A percentile compares a stretch with the other conserved stretches of the same genome.
These are phyloP conservation scores for Salix purpurea DNA, from an alignment of 345 rosid species.

Conservation along the genomic window DNA sequence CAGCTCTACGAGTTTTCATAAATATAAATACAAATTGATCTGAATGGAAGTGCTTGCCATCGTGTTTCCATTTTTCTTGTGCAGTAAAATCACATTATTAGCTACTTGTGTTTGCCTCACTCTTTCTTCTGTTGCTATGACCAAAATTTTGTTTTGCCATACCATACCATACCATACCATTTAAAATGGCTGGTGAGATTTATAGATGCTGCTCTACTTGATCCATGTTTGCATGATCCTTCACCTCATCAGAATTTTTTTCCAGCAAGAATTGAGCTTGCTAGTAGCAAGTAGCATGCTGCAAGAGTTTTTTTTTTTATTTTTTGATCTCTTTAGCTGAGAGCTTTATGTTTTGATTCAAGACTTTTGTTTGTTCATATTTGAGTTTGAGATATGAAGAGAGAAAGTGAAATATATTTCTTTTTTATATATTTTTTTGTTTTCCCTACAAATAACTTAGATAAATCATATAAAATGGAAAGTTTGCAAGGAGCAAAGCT, in stretches of 20 bases:
- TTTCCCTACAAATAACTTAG: no score
- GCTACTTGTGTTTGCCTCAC: not conserved
- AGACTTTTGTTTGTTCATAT: no score
- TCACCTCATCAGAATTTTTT: not conserved
- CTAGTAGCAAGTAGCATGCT: not conserved
- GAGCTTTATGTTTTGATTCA: no score
- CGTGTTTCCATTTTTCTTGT: not conserved
- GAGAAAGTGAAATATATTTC: no score
- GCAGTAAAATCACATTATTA: not conserved
- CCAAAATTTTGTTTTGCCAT: not conserved
- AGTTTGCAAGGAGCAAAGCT: no score
- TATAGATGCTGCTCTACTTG: not conserved
- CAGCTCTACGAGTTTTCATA: slow-evolving; percentile 6
- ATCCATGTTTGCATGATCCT: not conserved
- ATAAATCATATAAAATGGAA: no score
- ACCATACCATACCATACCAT: not conserved
- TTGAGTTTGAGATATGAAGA: no score
- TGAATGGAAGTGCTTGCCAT: not conserved
- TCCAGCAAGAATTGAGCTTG: not conserved
- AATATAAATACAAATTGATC: not conserved
- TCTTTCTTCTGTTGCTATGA: not conserved
- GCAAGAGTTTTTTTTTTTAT: not conserved
- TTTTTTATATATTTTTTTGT: no score
- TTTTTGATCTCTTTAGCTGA: no score
- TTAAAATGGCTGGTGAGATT: not conserved